A percentile compares a stretch with the other conserved stretches of the same genome.
Evolutionary conservation across 495 filamentous ascomycete species (phyloP).

Genomic region (Lasiosphaeria ovina): DNA sequence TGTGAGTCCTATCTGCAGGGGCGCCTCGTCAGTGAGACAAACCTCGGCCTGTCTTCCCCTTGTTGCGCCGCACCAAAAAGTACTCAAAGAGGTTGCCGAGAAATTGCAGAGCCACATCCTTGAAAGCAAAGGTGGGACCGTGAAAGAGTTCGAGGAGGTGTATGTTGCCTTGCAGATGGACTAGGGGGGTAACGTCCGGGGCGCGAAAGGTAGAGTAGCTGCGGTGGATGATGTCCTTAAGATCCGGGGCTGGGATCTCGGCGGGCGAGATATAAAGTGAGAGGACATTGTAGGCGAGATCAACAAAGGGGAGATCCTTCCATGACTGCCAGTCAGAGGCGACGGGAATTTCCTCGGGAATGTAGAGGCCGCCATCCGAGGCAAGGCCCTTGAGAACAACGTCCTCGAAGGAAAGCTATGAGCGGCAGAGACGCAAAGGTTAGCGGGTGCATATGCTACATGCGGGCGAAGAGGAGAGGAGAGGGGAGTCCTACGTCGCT

Average conservation of each 20-base stretch:
- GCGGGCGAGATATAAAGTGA: conserved; percentile 74
- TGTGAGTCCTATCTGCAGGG: background rate
- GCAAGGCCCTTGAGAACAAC: conserved; percentile 91
- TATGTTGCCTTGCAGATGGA: conserved; percentile 67
- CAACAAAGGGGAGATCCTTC: conserved; percentile 72
- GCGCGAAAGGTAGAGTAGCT: conserved; percentile 87
- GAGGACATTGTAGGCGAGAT: conserved; percentile 74
- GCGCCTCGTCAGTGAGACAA: background rate
- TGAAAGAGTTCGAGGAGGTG: conserved; percentile 94
- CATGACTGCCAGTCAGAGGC: conserved; percentile 64
- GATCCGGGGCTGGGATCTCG: conserved; percentile 78
- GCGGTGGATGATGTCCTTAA: conserved; percentile 73
- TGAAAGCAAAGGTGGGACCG: conserved; percentile 94
- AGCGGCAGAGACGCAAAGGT: no score
- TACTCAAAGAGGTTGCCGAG: conserved; percentile 96
- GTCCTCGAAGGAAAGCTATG: conserved; percentile 82
- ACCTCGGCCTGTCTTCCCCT: conserved; percentile 60
- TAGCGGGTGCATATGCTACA: conserved; percentile 6
- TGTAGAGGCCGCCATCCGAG: conserved; percentile 82
- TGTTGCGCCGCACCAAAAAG: conserved; percentile 80
- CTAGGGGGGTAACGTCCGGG: conserved; percentile 67
- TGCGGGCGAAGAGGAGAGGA: background rate
- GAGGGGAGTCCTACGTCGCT: conserved; percentile 60
- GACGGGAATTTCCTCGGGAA: conserved; percentile 76
- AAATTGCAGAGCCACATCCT: conserved; percentile 87